A percentile compares a stretch with the other conserved stretches of the same genome.
Conservation (phyloP, 2,329 filamentous ascomycete genomes). For the Akanthomyces uredinophilus region DNA sequence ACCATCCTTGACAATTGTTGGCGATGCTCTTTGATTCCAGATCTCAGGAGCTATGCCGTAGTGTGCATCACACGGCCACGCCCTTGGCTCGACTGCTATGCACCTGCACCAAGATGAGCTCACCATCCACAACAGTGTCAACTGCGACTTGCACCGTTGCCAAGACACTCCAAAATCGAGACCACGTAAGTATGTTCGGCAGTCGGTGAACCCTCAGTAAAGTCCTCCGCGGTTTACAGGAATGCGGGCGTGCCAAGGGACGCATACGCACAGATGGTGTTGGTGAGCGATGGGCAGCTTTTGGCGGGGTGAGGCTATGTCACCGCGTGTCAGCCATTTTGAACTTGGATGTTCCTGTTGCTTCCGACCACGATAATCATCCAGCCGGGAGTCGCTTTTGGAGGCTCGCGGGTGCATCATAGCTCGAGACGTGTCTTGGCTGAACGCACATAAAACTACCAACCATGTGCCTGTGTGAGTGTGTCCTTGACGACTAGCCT, state of each 20-base stretch:
- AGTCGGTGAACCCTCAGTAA: not conserved
- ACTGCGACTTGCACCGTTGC: not conserved
- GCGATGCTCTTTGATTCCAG: not conserved
- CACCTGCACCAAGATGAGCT: not conserved
- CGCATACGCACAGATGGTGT: not conserved
- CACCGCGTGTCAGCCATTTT: not conserved
- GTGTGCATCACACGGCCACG: not conserved
- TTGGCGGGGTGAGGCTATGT: not conserved
- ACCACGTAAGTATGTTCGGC: not conserved
- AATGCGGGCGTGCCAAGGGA: not conserved
- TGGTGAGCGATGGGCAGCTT: not conserved
- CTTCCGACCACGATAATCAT: not conserved
- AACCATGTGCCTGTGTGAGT: not conserved
- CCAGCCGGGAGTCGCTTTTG: not conserved
- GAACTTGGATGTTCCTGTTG: not conserved
- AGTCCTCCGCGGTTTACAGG: not conserved
- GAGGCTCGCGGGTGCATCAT: not conserved
- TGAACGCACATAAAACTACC: not conserved
- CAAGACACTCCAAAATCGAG: not conserved
- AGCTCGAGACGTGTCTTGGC: not conserved
- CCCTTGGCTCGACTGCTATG: not conserved
- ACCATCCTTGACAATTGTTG: not conserved
- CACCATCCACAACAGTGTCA: not conserved
- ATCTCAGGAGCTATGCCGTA: not conserved
- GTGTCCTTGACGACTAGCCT: not conserved